phyloP scores from a whole-genome alignment of 306 rosid species.

The Acacia melanoxylon region DNA sequence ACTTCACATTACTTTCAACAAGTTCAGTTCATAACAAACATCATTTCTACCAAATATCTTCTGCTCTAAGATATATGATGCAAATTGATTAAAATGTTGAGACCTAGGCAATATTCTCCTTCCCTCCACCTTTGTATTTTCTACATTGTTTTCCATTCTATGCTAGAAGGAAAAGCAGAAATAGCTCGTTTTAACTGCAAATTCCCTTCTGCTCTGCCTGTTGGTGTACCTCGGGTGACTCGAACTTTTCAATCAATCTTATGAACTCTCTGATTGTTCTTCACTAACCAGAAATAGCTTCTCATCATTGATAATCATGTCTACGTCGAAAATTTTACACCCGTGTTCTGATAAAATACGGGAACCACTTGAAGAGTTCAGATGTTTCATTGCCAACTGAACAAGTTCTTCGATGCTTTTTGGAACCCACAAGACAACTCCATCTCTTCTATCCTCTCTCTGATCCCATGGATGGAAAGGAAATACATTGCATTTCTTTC shows the following conservation, averaged over 20 bases:
- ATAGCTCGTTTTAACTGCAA: neutral
- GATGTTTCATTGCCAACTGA: slow-evolving; percentile 27
- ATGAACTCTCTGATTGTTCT: neutral
- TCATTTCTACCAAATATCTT: neutral
- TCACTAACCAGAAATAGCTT: slow-evolving; percentile 40
- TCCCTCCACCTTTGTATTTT: neutral
- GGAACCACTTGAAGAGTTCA: slow-evolving; percentile 16
- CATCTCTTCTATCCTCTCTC: slow-evolving; percentile 28
- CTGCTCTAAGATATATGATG: neutral
- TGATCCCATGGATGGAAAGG: slow-evolving; percentile 48
- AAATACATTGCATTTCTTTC: slow-evolving; percentile 43
- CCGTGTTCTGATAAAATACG: slow-evolving; percentile 42
- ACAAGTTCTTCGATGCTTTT: slow-evolving; percentile 44
- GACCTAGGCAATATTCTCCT: neutral
- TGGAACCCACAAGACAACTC: slow-evolving; percentile 45
- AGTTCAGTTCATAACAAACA: neutral
- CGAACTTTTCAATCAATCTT: neutral
- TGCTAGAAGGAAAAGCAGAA: neutral
- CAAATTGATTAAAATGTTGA: neutral
- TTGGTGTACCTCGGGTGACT: neutral
- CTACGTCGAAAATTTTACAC: slow-evolving; percentile 38
- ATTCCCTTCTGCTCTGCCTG: neutral
- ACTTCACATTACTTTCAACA: neutral
- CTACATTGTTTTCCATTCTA: neutral
- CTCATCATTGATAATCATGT: slow-evolving; percentile 36